Evolutionary conservation across 78 protist species (phyloP).

Genomic region (Planoprotostelium fungivorum): DNA sequence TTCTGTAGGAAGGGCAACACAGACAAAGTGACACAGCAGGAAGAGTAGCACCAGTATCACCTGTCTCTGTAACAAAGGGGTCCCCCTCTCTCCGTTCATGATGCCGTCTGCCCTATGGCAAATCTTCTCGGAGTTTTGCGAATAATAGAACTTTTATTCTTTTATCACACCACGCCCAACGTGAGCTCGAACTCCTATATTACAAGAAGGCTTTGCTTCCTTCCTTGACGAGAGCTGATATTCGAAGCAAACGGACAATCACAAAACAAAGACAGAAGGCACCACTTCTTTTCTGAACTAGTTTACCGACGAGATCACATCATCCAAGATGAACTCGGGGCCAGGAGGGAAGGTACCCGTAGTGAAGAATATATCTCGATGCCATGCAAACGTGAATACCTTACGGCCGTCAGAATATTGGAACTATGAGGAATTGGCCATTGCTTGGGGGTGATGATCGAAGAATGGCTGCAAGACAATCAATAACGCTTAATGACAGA

Average conservation of each 20-base stretch:
- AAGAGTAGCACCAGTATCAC: no score
- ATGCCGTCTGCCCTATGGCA: no score
- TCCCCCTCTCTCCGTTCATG: no score
- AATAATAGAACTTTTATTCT: no score
- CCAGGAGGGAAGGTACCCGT: not conserved
- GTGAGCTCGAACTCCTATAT: not conserved
- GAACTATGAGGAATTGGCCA: slow-evolving; percentile 16
- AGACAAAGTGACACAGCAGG: no score
- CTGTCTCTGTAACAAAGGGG: no score
- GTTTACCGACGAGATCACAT: no score
- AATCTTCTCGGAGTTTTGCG: no score
- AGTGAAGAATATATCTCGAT: not conserved
- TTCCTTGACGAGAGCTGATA: not conserved
- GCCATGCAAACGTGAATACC: slow-evolving; percentile 1
- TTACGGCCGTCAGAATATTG: slow-evolving; percentile 2
- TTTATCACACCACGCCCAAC: no score
- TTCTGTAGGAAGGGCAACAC: no score
- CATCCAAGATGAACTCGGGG: not conserved
- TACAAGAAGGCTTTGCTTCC: not conserved
- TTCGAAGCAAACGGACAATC: not conserved
- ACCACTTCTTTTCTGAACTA: no score
- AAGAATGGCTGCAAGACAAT: not conserved
- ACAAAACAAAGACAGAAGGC: no score
- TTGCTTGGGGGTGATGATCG: slow-evolving; percentile 4
- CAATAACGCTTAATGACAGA: not conserved